Base-by-base conservation (phyloP, 768 basidiomycete genomes). In the Boletus pseudopeckii region DNA sequence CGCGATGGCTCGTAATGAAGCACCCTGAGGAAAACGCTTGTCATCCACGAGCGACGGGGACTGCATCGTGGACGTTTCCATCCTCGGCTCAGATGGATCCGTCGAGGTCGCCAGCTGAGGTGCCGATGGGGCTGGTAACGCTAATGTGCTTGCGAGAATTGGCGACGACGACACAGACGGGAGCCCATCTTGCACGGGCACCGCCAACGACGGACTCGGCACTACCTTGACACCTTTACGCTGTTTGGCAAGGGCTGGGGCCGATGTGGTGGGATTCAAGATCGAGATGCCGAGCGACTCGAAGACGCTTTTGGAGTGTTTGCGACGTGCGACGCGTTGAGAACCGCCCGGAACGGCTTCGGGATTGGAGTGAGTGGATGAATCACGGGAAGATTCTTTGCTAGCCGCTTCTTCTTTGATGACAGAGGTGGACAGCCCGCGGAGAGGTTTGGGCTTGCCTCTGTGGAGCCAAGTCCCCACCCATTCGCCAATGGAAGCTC, bases 401-500 rank as follows among this genome's bases (percentile, higher is more conserved):
- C 52, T 57, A 17, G 48, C 32, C 1, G 42, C 30, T 39, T 69
- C 64, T 34, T 70, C 63, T 38, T 58, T 72, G 56, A 60, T 64
- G 38, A 55, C 14, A 7, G 53, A 15, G 8, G 54, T 44, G 22
- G 63, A 46, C n/a, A 66, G 17, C 45, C 61, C 52, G 22, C 68
- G 63, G n/a, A 61, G 54, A 17, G 58, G 56, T 52, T 67, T 74
- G 34, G 64, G 43, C 58, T 71, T 80, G 33, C 80, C 76, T 64
- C 84, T 84, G 17, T 72, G 75, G 77, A 87, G 85, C 84, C 82
- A 88, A 0, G 80, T 82, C 0, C 88, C 87, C 77, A 90, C 81
- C 89, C 89, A 91, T 45, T 86, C 84, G 18, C 85, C 82, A 44
- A 88, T 61, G 3, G 66, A 68, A 9, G 71, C 61, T 50, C 61